Base-by-base conservation (phyloP, 2,329 filamentous ascomycete species). In the Calycina marina region DNA sequence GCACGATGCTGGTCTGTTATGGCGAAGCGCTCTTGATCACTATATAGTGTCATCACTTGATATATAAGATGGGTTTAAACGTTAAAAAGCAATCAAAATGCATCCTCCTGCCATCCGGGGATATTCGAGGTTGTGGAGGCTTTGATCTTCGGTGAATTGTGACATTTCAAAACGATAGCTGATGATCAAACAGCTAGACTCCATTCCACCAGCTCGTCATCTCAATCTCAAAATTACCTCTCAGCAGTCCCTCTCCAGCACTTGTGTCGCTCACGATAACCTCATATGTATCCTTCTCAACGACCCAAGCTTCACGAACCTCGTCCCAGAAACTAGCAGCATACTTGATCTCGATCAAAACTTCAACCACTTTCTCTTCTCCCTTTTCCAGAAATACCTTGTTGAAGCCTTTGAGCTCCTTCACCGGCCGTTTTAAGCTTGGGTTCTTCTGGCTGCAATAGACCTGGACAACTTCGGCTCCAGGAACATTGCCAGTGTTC, bases 311-410 rank as follows among this genome's bases (percentile, higher is more conserved):
- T 34, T 67, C 61, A 9, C 69, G 59, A 40, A 68, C 64, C 56
- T 84, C 78, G 43, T 82, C 75, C 62, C 73, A 84, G 56, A 75
- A 84, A 33, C 70, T 69, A 0, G 71, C 67, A 0, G 70, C 72
- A 34, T 79, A 73, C 55, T 78, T 81, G 4, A 28, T 14, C 16
- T 67, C 49, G 30, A 74, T 55, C 4, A 58, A 55, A 5, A 85
- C 59, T n/a, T 62, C 57, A 2, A 73, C 69, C 5, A 44, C 58
- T 56, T 69, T 65, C 27, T 57, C 63, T 55, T 77, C 63, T 0
- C 75, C 77, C 0, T 71, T 60, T 32, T 64, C 59, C 2, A 85
- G 51, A 35, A 62, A 61, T 0, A 77, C 65, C 56, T 84, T 85
- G 30, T 59, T 51, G 42, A 77, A 78, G 2, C 69, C 72, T 53